Conservation (phyloP, 2,329 filamentous ascomycete species). For the Blastomyces parvus region DNA sequence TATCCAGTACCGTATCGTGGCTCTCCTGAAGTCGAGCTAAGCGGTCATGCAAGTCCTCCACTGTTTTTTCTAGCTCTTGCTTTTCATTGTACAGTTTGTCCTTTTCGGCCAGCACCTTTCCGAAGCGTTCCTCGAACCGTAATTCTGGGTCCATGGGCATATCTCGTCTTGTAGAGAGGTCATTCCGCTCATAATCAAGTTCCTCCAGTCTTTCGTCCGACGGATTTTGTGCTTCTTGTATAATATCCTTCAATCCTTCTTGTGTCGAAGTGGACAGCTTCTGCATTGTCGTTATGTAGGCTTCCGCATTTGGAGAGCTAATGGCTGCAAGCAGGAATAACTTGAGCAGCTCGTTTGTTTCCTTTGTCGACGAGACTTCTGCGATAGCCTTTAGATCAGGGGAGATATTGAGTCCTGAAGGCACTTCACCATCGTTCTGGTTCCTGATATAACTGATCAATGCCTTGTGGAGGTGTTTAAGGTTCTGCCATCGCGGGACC, state of each 20-base stretch:
- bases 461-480: slow-evolving; percentile 41
- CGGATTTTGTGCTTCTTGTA: slow-evolving; percentile 38
- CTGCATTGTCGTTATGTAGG: slow-evolving; percentile 45
- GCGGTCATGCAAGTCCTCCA: slow-evolving; percentile 47
- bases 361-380: slow-evolving; percentile 34
- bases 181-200: slow-evolving; percentile 31
- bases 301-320: slow-evolving; percentile 47
- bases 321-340: slow-evolving; percentile 55
- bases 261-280: slow-evolving; percentile 36
- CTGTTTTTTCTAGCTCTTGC: slow-evolving; percentile 38
- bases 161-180: slow-evolving; percentile 25
- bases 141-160: slow-evolving; percentile 36
- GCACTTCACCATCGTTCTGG: slow-evolving; percentile 37
- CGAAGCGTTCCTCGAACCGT: slow-evolving; percentile 40
- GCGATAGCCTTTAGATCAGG: slow-evolving; percentile 41
- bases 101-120: slow-evolving; percentile 44
- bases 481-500: slow-evolving; percentile 41
- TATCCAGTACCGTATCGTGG: slow-evolving; percentile 38
- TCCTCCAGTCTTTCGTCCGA: slow-evolving; percentile 30
- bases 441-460: slow-evolving; percentile 38
- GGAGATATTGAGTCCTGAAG: slow-evolving; percentile 32
- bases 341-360: slow-evolving; percentile 49
- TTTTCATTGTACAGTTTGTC: slow-evolving; percentile 49
- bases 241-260: slow-evolving; percentile 39
- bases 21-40: slow-evolving; percentile 50